Percentiles rank a stretch among this genome's conserved stretches.
These are phyloP conservation scores for Angophora floribunda DNA, from an alignment of 345 rosid species.

Conservation along the genomic window DNA sequence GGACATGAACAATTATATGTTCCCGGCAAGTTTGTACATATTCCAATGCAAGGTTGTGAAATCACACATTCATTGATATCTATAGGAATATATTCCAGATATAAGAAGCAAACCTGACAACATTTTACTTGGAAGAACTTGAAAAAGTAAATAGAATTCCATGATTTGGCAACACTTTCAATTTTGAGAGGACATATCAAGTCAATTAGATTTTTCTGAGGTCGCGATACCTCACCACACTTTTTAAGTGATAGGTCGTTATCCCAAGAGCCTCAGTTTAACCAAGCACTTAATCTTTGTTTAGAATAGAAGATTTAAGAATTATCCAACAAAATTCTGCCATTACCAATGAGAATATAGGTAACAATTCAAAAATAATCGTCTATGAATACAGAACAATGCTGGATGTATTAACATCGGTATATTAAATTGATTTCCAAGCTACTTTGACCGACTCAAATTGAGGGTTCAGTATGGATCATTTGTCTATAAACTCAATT, in stretches of 20 bases:
- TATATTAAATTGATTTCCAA: too few relatives aligned
- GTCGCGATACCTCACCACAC: not conserved
- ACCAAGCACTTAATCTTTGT: not conserved
- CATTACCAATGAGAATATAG: not conserved
- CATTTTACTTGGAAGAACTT: not conserved
- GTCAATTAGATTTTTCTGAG: not conserved
- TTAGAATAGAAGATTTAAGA: not conserved
- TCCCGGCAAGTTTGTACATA: slow-evolving; percentile 1
- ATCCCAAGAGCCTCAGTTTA: not conserved
- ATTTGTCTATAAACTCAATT: not conserved
- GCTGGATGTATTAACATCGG: not conserved
- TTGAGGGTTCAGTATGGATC: not conserved
- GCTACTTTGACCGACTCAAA: not conserved
- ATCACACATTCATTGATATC: slow-evolving; percentile 12
- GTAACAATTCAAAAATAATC: not conserved
- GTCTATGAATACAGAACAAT: not conserved
- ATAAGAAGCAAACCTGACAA: not conserved
- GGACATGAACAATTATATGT: slow-evolving; percentile 15
- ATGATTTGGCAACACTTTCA: not conserved
- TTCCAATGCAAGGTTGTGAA: not conserved
- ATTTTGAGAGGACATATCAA: not conserved
- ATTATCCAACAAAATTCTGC: not conserved
- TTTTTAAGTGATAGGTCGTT: not conserved
- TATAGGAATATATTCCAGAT: not conserved
- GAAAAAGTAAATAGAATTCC: not conserved